Base-by-base conservation (phyloP, 306 rosid genomes). In the Purshia tridentata region DNA sequence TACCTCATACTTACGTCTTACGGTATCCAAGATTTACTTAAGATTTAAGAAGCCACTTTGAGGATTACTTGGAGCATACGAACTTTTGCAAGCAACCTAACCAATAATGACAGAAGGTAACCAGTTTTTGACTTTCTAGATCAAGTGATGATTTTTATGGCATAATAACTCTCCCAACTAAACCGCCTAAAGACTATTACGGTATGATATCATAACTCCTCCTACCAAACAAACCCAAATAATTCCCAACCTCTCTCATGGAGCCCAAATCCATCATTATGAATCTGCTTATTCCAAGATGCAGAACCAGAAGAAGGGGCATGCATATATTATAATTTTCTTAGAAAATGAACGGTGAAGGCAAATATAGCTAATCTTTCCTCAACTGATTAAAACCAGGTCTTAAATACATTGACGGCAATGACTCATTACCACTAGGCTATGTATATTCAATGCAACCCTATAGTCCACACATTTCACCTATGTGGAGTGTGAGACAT, bases 391-490 rank as follows among this genome's bases (percentile, higher is more conserved):
- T 52, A 52, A 51, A 46, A 49, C 15, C 15, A n/a, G 35, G 23
- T 35, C 53, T 52, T 23, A 20, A 60, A 13, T 11, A 3, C 23
- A 13, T 18, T 42, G 52, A 72, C n/a, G 53, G 62, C 40, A 3
- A 65, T 55, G 49, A 57, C 23, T 41, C 85, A 15, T 44, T 66
- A 22, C 65, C 78, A 55, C 65, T 45, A 79, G 55, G 73, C 65
- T 55, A 12, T 68, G 77, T 70, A 75, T 44, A 78, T 65, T 78
- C 46, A 60, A 76, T 64, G 79, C 72, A 72, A 74, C 29, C 67
- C 70, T 23, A 65, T 61, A 39, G 50, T 14, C 76, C 79, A 74
- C 81, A 75, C 72, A 68, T 58, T 29, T 75, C 74, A 41, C 51
- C 51, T 50, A 40, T 45, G 20, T 29, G 66, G 74, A 65, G 64